These are phyloP conservation scores for Venturia asperata DNA, from an alignment of 2,329 filamentous ascomycete genomes.

Conservation along the genomic window DNA sequence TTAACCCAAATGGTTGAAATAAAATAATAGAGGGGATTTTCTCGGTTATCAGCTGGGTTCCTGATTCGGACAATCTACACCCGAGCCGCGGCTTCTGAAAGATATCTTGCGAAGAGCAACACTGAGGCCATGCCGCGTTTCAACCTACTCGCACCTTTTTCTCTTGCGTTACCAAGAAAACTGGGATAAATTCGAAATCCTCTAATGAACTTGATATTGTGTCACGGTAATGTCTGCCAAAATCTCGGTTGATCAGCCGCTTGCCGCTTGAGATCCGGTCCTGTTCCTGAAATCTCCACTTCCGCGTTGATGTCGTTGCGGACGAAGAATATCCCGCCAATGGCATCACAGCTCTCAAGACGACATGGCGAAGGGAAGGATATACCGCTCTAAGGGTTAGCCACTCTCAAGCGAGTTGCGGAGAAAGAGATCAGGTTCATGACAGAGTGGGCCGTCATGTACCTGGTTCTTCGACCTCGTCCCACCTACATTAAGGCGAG, in stretches of 20 bases:
- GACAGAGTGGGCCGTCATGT: not conserved
- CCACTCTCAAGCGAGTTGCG: not conserved
- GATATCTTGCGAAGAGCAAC: not conserved
- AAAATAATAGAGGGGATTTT: not conserved
- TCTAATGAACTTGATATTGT: not conserved
- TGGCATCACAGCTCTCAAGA: not conserved
- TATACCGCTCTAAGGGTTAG: not conserved
- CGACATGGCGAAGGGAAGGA: not conserved
- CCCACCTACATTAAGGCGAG: not conserved
- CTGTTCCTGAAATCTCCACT: not conserved
- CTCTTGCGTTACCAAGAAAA: no score
- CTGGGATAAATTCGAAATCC: not conserved
- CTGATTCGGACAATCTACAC: not conserved
- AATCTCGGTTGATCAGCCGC: not conserved
- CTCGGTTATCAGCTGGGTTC: not conserved
- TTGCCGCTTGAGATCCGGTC: not conserved
- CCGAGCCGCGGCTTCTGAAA: not conserved
- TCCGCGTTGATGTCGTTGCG: not conserved
- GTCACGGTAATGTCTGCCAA: not conserved
- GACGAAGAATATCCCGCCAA: not conserved
- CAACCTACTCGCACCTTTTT: not conserved
- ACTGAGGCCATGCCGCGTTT: not conserved
- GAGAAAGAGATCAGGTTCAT: not conserved
- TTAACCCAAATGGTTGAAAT: not conserved
- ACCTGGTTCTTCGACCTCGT: not conserved